Evolutionary conservation across 495 filamentous ascomycete species (phyloP), one percentile per base, ranked within the genome.

Genomic region (Amorphotheca resinae): DNA sequence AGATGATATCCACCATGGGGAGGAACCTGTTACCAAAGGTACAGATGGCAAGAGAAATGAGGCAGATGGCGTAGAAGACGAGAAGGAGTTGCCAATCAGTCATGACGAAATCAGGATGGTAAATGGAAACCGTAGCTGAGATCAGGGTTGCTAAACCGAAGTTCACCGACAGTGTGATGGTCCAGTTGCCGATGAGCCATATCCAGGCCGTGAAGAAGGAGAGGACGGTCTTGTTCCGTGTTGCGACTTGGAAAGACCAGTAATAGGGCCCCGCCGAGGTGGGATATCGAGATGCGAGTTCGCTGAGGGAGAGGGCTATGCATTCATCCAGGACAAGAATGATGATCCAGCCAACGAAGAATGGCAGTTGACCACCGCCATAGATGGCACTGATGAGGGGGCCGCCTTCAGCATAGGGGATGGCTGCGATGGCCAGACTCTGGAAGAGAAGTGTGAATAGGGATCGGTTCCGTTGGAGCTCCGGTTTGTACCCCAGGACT

Each of bases 1-100:
- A 69, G 51, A 65, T 68, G 44, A 74, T 70, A 42, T 69, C 58
- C 34, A 77, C 71, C 55, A 77, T 68, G 2, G 72, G 67, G 1
- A 64, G 61, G 16, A 56, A 55, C 2, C 51, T 38, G 33, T 66
- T 54, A 42, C 66, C 58, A 12, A 64, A 64, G 33, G 65, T 61
- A 51, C 60, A 65, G 48, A 64, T 71, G 2, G 69, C 49, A 34
- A 62, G 50, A 2, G 60, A 56, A 32, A 69, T 46, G 2, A 66
- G 40, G 40, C 66, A 67, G 28, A 51, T 58, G 31, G 65, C 63
- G 30, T 59, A 63, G 41, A 70, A 58, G 42, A 58, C 47, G 20
- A 64, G 58, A 44, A 68, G 68, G 23, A 73, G 50, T 33, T 56
- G 53, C 53, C 53, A 56, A 17, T 12, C 25, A 38, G 23, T 52